Percentiles rank a stretch among this genome's conserved stretches.
phyloP scores from a whole-genome alignment of 805 yeast genomes.

The Cyberlindnera maritima region DNA sequence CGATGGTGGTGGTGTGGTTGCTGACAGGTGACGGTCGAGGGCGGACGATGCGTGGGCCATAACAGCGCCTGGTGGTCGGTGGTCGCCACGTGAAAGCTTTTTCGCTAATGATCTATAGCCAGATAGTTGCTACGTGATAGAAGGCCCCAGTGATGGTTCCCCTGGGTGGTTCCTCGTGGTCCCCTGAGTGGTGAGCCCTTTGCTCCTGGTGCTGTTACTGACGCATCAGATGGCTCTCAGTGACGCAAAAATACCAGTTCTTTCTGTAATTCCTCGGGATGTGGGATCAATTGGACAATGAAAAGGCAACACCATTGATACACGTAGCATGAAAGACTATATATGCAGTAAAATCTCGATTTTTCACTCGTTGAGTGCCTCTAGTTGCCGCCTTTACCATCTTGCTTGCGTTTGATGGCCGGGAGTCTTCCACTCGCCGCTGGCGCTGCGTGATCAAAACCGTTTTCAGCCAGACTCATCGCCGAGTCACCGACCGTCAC shows the following conservation, averaged over 20 bases:
- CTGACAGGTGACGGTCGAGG: slow-evolving; percentile 16
- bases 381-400: neutral
- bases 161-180: too few relatives aligned
- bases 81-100: neutral
- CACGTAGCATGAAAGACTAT: neutral
- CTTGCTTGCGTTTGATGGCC: neutral
- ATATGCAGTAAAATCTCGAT: too few relatives aligned
- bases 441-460: too few relatives aligned
- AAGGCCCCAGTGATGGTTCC: neutral
- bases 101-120: too few relatives aligned
- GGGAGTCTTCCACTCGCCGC: neutral
- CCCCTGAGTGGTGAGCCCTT: too few relatives aligned
- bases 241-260: neutral
- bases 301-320: too few relatives aligned
- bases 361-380: neutral
- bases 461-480: neutral
- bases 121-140: neutral
- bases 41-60: neutral
- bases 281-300: too few relatives aligned
- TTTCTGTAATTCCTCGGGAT: too few relatives aligned
- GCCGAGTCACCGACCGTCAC: neutral
- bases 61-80: slow-evolving; percentile 1
- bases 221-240: slow-evolving; percentile 1
- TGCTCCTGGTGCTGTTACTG: neutral
- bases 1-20: slow-evolving; percentile 21